Evolutionary conservation across 768 basidiomycete species (phyloP), one percentile per base, ranked within the genome.

Genomic region (Xerocomellus intermedius): DNA sequence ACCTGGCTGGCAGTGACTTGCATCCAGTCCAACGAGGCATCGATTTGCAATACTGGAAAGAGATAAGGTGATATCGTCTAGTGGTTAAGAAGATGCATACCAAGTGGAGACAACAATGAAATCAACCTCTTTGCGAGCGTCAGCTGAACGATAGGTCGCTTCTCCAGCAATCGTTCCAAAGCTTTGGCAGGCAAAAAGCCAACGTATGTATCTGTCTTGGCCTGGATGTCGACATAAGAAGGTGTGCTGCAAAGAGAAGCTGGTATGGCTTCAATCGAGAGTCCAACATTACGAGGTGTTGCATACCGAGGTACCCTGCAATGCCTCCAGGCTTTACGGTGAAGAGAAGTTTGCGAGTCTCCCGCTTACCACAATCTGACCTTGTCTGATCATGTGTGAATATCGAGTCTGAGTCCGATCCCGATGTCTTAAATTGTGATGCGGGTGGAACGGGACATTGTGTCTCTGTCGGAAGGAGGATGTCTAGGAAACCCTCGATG

Each of bases 151-250:
- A 99, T 98, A 2, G 97, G 97, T 44, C 91, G 81, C 62, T 94
- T 88, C 71, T 98, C 97, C 39, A 98, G 79, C 51, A 99, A 79
- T 22, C 90, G 79, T 66, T 98, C 94, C 52, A 99, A 75, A 7
- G 96, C 89, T 65, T 87, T 82, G 3, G 90, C 84, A 1, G 97
- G 91, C 28, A 99, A 72, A 71, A 96, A 96, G 0, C 97, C 97
- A 59, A 98, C 97, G 64, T 96, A 99, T n/a, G 88, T 89, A 67
- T 99, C 96, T 0, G 95, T 98, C 76, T 98, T 98, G 5, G 97
- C 94, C 60, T 81, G 87, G 68, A 99, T 97, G 69, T 96, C 93
- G 42, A 98, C 95, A 66, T 98, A 99, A 3, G 94, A 96, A 6
- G 94, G 86, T 26, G 89, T 94, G 50, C 87, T 89, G 61, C 91